phyloP scores from a whole-genome alignment of 1,139 yeast genomes.

The Arxiozyma bovina region DNA sequence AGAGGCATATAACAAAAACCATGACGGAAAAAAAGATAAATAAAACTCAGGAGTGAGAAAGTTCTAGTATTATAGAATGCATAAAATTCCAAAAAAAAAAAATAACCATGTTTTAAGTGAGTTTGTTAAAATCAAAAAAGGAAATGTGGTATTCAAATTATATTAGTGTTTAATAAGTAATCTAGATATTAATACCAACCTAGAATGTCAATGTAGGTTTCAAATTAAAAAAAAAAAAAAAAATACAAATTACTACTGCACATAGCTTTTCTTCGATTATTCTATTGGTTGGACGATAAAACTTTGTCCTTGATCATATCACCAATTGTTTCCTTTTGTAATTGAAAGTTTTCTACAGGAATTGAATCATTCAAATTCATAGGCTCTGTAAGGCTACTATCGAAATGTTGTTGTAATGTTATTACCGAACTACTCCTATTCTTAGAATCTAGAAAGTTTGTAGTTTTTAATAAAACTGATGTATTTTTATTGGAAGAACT shows the following conservation, averaged over 20 bases:
- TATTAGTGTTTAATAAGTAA: too few species aligned
- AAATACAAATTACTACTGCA: neutral
- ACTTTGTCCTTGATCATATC: conserved; percentile 19
- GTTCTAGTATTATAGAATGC: neutral
- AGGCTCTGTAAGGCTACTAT: neutral
- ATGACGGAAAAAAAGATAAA: too few species aligned
- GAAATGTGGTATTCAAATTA: too few species aligned
- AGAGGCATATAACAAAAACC: neutral
- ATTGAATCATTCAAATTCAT: neutral
- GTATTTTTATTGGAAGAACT: neutral
- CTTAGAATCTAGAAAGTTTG: conserved; percentile 1
- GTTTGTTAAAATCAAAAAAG: neutral
- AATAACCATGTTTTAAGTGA: neutral
- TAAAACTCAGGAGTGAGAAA: neutral
- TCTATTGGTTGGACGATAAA: conserved; percentile 3
- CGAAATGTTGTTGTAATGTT: conserved; percentile 2
- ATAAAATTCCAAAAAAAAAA: too few species aligned
- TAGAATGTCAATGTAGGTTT: too few species aligned
- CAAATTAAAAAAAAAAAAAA: too few species aligned
- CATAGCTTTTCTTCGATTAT: too few species aligned
- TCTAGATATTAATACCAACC: too few species aligned
- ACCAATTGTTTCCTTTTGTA: conserved; percentile 20
- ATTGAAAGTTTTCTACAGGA: conserved; percentile 1
- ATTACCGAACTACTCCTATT: neutral
- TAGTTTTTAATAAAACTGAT: neutral